Base-by-base conservation (phyloP, 352 stramenopile species). In the Globisporangium nunn region DNA sequence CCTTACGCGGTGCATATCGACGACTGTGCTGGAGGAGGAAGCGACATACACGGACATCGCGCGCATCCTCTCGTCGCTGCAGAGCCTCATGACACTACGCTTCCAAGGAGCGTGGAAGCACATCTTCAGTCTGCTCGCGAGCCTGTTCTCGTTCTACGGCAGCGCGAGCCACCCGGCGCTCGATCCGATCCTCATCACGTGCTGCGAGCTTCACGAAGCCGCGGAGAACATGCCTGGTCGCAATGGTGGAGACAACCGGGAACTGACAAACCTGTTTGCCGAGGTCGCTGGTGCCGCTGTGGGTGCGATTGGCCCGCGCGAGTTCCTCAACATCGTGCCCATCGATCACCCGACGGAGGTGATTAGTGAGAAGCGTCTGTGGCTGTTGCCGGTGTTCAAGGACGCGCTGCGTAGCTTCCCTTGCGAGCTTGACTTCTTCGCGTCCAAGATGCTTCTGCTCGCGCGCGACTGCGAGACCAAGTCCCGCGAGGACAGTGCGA, bases 101-200 rank as follows among this genome's bases (percentile, higher is more conserved):
- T 95, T 91, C 69, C 85, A 93, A 64, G 57, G 66, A 17, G 85
- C 82, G 18, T 95, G 85, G 85, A 75, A 70, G 30, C 81, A 91
- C 50, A 63, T 91, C n/a, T 91, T 95, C 61, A 63, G 71, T 4
- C 63, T 90, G 54, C 75, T 95, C 44, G 74, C 74, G 8, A 74
- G 81, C 12, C 72, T 95, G 2, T 90, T 91, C 55, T 65, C 75
- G 48, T 84, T 91, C 56, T 92, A 90, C 59, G 75, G 83, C 49
- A 33, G 67, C 33, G 67, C 70, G 6, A 84, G 75, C 51, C 71
- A 70, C 30, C 78, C 76, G 2, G 68, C 81, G 18, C 70, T 95
- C 6, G 68, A 90, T 64, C 64, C 75, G 6, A 69, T 93, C 60
- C 63, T 95, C 5, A 58, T 80, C 35, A 93, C 81, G 52, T 85